A percentile compares a stretch with the other conserved stretches of the same genome.
Conservation (phyloP, 352 stramenopile species). For the Pythium aphanidermatum region DNA sequence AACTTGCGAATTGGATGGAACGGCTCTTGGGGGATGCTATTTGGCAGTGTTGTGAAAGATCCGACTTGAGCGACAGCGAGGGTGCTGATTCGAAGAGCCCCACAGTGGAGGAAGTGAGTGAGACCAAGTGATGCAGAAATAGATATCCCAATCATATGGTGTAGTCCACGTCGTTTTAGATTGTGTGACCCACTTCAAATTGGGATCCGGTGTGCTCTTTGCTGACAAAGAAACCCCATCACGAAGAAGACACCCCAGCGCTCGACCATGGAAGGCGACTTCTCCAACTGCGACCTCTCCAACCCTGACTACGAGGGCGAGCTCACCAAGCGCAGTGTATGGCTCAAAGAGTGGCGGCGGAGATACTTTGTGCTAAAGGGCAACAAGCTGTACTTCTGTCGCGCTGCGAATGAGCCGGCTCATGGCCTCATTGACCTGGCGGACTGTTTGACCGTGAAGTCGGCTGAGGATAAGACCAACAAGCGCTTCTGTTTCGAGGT, state of each 20-base stretch:
- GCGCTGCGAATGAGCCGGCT: slow-evolving; percentile 58
- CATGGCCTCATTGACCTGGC: slow-evolving; percentile 88
- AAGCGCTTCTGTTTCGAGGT: slow-evolving; percentile 90
- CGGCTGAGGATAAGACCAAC: slow-evolving; percentile 89
- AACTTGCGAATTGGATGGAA: too few relatives aligned
- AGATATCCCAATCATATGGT: too few relatives aligned
- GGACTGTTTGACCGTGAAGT: slow-evolving; percentile 89
- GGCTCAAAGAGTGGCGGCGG: slow-evolving; percentile 89
- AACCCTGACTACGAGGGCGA: slow-evolving; percentile 84
- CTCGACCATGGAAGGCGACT: slow-evolving; percentile 59
- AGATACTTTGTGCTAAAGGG: slow-evolving; percentile 90
- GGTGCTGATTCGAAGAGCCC: too few relatives aligned
- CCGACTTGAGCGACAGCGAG: too few relatives aligned
- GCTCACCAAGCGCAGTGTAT: slow-evolving; percentile 89
- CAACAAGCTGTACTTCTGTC: slow-evolving; percentile 90
- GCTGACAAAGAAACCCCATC: too few relatives aligned
- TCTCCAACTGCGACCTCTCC: slow-evolving; percentile 68
- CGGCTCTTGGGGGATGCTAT: too few relatives aligned
- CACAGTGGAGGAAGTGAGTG: too few relatives aligned
- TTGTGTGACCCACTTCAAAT: too few relatives aligned
- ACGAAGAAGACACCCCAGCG: too few relatives aligned
- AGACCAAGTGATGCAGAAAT: too few relatives aligned
- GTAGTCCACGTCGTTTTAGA: too few relatives aligned
- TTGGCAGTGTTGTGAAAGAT: too few relatives aligned
- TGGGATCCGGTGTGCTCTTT: neutral